A percentile compares a stretch with the other conserved stretches of the same genome.
Evolutionary conservation across 129 eudicot species (phyloP).

Genomic region (Pseudognaphalium luteoalbum): DNA sequence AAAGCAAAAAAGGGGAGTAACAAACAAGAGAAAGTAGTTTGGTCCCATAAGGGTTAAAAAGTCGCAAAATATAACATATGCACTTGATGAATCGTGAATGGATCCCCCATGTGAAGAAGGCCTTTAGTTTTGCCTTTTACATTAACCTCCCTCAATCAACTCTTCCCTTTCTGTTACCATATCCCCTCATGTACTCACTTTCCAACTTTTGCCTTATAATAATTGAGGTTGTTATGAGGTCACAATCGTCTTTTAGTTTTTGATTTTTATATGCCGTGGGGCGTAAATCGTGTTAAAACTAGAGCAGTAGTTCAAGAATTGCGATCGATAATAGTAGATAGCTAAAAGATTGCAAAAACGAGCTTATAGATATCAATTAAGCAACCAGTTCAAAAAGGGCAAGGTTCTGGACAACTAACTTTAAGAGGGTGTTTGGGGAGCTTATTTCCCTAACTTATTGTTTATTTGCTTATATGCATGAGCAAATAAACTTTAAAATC

Average conservation of each 20-base stretch:
- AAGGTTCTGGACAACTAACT: neutral
- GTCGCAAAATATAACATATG: slow-evolving; percentile 28
- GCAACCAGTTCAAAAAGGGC: neutral
- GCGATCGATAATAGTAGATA: neutral
- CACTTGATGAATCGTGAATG: slow-evolving; percentile 44
- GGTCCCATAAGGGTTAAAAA: slow-evolving; percentile 25
- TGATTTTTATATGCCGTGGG: neutral
- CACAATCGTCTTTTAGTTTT: slow-evolving; percentile 17
- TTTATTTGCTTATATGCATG: no score
- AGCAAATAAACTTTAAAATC: no score
- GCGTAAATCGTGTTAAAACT: neutral
- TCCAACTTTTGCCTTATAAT: slow-evolving; percentile 31
- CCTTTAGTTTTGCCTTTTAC: slow-evolving; percentile 32
- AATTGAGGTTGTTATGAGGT: slow-evolving; percentile 39
- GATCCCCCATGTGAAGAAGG: slow-evolving; percentile 49
- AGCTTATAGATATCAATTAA: neutral
- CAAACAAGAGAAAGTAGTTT: slow-evolving; percentile 27
- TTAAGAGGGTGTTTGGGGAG: no score
- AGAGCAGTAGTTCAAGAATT: neutral
- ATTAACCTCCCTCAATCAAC: slow-evolving; percentile 36
- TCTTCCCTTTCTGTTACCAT: slow-evolving; percentile 35
- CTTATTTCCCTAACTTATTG: no score
- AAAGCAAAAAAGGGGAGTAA: slow-evolving; percentile 14
- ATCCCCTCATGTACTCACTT: slow-evolving; percentile 28
- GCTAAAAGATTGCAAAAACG: neutral